Evolutionary conservation across 768 basidiomycete genomes (phyloP).

Genomic region (Hydnomerulius pinastri): DNA sequence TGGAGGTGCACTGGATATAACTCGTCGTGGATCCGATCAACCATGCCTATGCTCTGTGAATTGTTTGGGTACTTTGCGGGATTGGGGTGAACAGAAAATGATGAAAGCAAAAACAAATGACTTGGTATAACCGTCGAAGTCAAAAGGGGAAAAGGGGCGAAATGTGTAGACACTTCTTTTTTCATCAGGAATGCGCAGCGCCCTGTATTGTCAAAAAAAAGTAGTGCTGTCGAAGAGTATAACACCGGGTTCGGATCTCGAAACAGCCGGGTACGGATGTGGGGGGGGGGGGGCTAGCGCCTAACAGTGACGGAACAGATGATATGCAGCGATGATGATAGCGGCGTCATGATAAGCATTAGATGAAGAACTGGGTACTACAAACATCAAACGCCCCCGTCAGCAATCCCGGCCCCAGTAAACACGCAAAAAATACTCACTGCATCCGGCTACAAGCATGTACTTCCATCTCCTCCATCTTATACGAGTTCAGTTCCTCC

Average conservation of each 20-base stretch:
- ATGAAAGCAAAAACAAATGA: background rate
- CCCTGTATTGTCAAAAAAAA: conserved; percentile 24
- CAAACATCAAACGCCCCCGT: background rate
- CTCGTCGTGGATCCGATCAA: background rate
- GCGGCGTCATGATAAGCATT: conserved; percentile 33
- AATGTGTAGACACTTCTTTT: conserved; percentile 18
- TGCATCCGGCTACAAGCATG: conserved; percentile 91
- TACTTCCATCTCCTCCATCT: conserved; percentile 99
- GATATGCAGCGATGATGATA: conserved; percentile 26
- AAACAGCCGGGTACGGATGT: conserved; percentile 19
- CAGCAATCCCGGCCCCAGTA: conserved; percentile 9
- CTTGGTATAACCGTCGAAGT: background rate
- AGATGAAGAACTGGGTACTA: conserved; percentile 90
- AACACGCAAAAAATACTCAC: conserved; percentile 48
- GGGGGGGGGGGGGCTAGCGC: conserved; percentile 29
- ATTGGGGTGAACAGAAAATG: background rate
- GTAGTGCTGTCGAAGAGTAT: conserved; percentile 18
- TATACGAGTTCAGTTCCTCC: conserved; percentile 97
- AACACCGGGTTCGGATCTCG: conserved; percentile 27
- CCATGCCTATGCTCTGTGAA: background rate
- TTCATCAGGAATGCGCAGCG: conserved; percentile 33
- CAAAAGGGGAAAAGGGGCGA: background rate
- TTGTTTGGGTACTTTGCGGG: background rate
- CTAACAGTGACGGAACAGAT: conserved; percentile 27
- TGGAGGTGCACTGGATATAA: background rate